Evolutionary conservation across 768 basidiomycete genomes (phyloP).

Genomic region (Tephrocybe sp.): DNA sequence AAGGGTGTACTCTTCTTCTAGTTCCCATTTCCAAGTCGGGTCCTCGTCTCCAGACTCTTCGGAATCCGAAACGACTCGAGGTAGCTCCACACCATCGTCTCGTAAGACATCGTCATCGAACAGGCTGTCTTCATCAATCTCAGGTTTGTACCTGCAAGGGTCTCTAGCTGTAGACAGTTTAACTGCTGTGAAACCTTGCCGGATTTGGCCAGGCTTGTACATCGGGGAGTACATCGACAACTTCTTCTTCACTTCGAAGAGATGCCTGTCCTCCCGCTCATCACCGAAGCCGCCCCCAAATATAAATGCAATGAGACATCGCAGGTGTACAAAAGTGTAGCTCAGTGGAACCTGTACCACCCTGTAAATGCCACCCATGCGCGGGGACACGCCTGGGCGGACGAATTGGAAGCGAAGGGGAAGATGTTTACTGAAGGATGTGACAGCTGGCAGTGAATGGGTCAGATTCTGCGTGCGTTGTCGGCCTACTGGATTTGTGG

Average conservation of each 20-base stretch:
- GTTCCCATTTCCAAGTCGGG: slow-evolving; percentile 64
- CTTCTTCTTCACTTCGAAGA: slow-evolving; percentile 62
- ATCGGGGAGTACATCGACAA: slow-evolving; percentile 38
- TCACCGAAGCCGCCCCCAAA: slow-evolving; percentile 40
- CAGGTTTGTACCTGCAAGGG: slow-evolving; percentile 46
- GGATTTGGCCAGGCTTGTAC: slow-evolving; percentile 55
- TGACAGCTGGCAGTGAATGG: slow-evolving; percentile 39
- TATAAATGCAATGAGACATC: slow-evolving; percentile 59
- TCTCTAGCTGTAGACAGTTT: slow-evolving; percentile 55
- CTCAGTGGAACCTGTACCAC: slow-evolving; percentile 69
- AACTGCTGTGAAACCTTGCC: slow-evolving; percentile 43
- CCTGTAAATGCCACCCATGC: slow-evolving; percentile 56
- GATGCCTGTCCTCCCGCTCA: slow-evolving; percentile 40
- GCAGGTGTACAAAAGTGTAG: slow-evolving; percentile 69
- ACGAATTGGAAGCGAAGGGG: slow-evolving; percentile 65
- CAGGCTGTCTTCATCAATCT: slow-evolving; percentile 27
- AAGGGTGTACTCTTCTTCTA: slow-evolving; percentile 66
- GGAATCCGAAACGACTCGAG: slow-evolving; percentile 25
- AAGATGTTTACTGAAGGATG: slow-evolving; percentile 60
- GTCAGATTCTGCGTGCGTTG: slow-evolving; percentile 42
- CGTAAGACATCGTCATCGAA: slow-evolving; percentile 27
- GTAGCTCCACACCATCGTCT: slow-evolving; percentile 39
- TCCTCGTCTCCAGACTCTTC: slow-evolving; percentile 34
- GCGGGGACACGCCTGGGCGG: slow-evolving; percentile 29
- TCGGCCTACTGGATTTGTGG: slow-evolving; percentile 69